phyloP scores from a whole-genome alignment of 1,284 basidiomycete genomes.

The Chondrostereum purpureum region DNA sequence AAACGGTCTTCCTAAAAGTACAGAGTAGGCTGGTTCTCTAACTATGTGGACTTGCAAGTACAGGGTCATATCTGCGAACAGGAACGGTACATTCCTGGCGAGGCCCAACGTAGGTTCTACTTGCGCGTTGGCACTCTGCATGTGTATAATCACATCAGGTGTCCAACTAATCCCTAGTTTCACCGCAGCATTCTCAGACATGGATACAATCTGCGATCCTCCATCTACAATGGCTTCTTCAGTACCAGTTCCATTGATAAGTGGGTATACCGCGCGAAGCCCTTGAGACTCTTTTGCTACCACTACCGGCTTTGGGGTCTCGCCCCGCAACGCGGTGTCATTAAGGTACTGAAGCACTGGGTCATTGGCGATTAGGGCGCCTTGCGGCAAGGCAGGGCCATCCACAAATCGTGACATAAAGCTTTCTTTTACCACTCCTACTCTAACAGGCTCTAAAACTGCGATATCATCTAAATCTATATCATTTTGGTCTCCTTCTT shows the following conservation, averaged over 20 bases:
- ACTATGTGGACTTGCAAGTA: constrained; percentile 17
- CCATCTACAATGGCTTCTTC: constrained; percentile 3
- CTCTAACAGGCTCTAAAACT: no score
- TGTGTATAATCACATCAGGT: background rate
- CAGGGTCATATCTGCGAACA: background rate
- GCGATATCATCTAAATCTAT: no score
- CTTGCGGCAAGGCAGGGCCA: no score
- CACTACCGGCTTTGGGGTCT: no score
- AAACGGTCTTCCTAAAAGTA: constrained; percentile 17
- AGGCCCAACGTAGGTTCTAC: background rate
- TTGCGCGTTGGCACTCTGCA: background rate
- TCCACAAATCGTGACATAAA: no score
- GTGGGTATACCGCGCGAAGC: background rate
- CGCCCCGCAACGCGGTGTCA: no score
- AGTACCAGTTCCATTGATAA: background rate
- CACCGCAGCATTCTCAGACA: background rate
- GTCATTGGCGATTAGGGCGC: no score
- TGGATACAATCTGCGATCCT: constrained; percentile 9
- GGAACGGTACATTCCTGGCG: background rate
- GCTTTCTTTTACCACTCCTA: no score
- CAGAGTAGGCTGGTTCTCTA: constrained; percentile 13
- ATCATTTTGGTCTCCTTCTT: no score
- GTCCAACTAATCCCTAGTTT: constrained; percentile 1
- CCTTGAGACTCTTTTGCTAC: constrained; percentile 5
- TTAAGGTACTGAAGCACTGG: no score